Percentiles rank a stretch among this genome's conserved stretches.
Evolutionary conservation across 805 yeast species (phyloP).

Genomic region (Pichia pseudocactophila): DNA sequence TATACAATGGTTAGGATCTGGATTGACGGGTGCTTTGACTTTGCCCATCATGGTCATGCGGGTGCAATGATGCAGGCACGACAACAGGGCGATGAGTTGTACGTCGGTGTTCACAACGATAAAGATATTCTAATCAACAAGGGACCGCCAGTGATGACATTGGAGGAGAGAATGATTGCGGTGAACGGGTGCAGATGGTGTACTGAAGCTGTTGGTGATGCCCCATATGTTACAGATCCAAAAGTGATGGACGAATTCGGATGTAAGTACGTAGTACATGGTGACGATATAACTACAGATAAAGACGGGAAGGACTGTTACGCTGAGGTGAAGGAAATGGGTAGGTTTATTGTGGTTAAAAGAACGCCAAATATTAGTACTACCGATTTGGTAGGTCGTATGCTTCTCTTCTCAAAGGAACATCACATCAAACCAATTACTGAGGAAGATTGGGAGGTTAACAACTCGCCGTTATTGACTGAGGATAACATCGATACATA

Average conservation of each 20-base stretch:
- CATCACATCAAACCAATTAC: slow-evolving; percentile 43
- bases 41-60: slow-evolving; percentile 96
- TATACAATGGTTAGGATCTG: slow-evolving; percentile 49
- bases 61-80: slow-evolving; percentile 95
- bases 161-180: slow-evolving; percentile 73
- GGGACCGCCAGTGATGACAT: slow-evolving; percentile 89
- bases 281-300: slow-evolving; percentile 96
- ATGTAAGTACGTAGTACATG: slow-evolving; percentile 93
- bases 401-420: slow-evolving; percentile 51
- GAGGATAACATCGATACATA: slow-evolving; percentile 36
- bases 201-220: slow-evolving; percentile 56
- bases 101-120: slow-evolving; percentile 89
- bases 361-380: slow-evolving; percentile 92
- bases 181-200: slow-evolving; percentile 91
- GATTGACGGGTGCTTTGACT: slow-evolving; percentile 98
- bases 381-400: slow-evolving; percentile 87
- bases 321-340: slow-evolving; percentile 69
- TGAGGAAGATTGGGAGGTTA: slow-evolving; percentile 16
- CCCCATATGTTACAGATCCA: slow-evolving; percentile 93
- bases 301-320: slow-evolving; percentile 94
- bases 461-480: slow-evolving; percentile 17
- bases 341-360: slow-evolving; percentile 84
- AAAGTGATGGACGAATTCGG: slow-evolving; percentile 60
- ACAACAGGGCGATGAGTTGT: slow-evolving; percentile 64
- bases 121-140: slow-evolving; percentile 75